A percentile compares a stretch with the other conserved stretches of the same genome.
Evolutionary conservation across 495 filamentous ascomycete genomes (phyloP).

Genomic region (Elaphomyces granulatus): DNA sequence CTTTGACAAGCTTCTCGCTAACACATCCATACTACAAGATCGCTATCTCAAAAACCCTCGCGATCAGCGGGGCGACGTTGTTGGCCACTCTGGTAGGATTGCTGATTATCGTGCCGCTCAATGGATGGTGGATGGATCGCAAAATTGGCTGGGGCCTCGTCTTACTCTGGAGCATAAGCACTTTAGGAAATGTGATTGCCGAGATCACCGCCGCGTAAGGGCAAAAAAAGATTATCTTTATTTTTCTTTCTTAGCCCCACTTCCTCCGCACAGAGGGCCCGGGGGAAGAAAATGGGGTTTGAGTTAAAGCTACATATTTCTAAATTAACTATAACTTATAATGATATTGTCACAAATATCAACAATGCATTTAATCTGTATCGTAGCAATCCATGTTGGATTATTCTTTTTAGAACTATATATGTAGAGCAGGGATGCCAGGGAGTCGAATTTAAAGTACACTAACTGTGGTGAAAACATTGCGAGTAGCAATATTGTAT

Average conservation of each 20-base stretch:
- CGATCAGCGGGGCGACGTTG: constrained; percentile 69
- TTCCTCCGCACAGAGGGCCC: too few species aligned
- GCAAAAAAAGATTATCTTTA: not conserved
- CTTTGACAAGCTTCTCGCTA: constrained; percentile 11
- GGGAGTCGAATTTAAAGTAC: too few species aligned
- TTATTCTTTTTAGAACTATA: too few species aligned
- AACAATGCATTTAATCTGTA: too few species aligned
- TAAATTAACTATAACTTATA: too few species aligned
- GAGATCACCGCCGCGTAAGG: constrained; percentile 35
- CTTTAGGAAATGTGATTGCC: constrained; percentile 65
- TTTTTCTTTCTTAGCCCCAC: not conserved
- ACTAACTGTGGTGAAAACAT: too few species aligned
- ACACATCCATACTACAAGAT: constrained; percentile 47
- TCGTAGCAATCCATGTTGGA: too few species aligned
- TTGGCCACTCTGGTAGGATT: constrained; percentile 66
- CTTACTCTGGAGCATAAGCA: constrained; percentile 74
- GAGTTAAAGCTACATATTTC: too few species aligned
- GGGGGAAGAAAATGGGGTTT: too few species aligned
- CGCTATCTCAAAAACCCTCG: constrained; percentile 64
- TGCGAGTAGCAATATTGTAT: too few species aligned
- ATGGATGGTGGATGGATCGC: constrained; percentile 79
- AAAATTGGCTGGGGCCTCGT: constrained; percentile 73
- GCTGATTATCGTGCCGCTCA: constrained; percentile 67
- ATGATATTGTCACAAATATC: too few species aligned
- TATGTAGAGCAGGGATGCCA: too few species aligned